Evolutionary conservation across 345 rosid genomes (phyloP).

Genomic region (Dimocarpus longan): DNA sequence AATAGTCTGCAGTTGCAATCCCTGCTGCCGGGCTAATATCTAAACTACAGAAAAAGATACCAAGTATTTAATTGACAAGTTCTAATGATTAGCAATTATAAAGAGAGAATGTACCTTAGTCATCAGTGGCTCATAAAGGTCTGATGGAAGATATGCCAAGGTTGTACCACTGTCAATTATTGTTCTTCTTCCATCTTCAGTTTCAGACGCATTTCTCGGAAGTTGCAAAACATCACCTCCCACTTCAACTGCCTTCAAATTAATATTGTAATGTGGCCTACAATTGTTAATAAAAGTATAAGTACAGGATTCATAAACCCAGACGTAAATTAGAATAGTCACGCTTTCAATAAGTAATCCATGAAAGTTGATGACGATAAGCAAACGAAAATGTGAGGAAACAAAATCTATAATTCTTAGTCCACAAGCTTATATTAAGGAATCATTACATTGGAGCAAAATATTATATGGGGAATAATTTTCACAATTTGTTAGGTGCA

Average conservation of each 20-base stretch:
- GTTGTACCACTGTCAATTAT: conserved; percentile 96
- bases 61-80: background rate
- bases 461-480: background rate
- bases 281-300: conserved; percentile 23
- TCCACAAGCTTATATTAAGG: conserved; percentile 1
- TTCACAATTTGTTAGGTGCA: too few species aligned
- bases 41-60: conserved; percentile 29
- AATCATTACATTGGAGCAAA: background rate
- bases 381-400: background rate
- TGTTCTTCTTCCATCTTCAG: conserved; percentile 51
- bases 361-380: background rate
- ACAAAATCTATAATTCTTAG: background rate
- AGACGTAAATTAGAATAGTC: conserved; percentile 12
- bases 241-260: conserved; percentile 71
- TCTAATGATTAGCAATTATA: background rate
- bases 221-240: conserved; percentile 52
- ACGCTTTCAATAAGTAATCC: background rate
- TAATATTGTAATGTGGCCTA: conserved; percentile 88
- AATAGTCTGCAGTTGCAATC: conserved; percentile 51
- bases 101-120: conserved; percentile 36
- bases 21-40: conserved; percentile 57
- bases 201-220: conserved; percentile 53
- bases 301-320: conserved; percentile 19
- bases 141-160: conserved; percentile 75
- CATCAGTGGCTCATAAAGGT: conserved; percentile 56